Evolutionary conservation across 2,329 filamentous ascomycete species (phyloP), one percentile per base, ranked within the genome.

Genomic region (Fusarium chaquense): DNA sequence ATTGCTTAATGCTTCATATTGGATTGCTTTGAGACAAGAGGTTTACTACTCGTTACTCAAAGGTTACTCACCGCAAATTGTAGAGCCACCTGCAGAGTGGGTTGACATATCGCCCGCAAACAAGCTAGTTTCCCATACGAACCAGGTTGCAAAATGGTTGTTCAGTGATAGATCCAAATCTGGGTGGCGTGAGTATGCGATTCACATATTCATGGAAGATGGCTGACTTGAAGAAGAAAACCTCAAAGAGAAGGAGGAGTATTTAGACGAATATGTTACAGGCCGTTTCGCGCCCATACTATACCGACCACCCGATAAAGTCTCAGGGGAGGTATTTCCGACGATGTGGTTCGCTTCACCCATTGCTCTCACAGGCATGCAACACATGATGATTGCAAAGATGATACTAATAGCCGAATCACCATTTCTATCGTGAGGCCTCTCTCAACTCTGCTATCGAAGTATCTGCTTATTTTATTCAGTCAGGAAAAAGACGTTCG

Each of bases 311-410:
- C 71, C 71, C 1, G 47, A 71, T 0, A 45, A 65, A 7, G 24
- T 40, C 0, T 45, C 59, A 0, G 71, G 71, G 6, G 71, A 73
- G 0, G 67, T 73, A 2, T 73, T 73, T 0, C 71, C 71, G 0
- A 65, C 63, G 0, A 58, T 72, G 3, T 73, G 71, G 71, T 73
- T 69, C 7, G 61, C 69, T 0, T 73, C 71, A 1, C 53, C 64
- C 0, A 73, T 73, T 5, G 71, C 71, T 0, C 54, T 73, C 0
- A 73, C 69, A 0, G 71, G 65, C 0, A 73, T 73, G 69, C 71
- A 73, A 7, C 71, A 73, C 7, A 58, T 72, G 44, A 73, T 73
- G 71, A 52, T 73, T 4, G 71, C 71, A 7, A 73, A 72, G 12
- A 73, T 73, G 71, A 73, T 73, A 0, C 10, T 73, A 0, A 58